Evolutionary conservation across 192 early-diverging fungal species (phyloP), one percentile per base, ranked within the genome.

Genomic region (Backusella macrospora): DNA sequence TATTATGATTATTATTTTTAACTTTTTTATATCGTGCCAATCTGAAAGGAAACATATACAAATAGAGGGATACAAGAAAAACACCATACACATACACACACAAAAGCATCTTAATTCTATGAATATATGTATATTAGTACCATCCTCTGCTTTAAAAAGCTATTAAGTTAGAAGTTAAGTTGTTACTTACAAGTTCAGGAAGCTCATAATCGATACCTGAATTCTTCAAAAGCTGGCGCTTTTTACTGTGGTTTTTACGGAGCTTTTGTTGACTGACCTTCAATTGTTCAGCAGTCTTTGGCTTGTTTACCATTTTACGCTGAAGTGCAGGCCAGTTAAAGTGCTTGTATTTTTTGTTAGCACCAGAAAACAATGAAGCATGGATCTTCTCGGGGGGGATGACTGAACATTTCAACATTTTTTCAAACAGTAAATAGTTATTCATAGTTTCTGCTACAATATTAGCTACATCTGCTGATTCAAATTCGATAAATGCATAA

Each of bases 371-470:
- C 72, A 92, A 65, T 52, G 87, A 80, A 6, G 87, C 87, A 76
- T 98, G 95, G 47, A 96, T 81, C 76, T 91, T 82, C 15, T 92
- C 87, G n/a, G 73, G 38, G 7, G 89, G 87, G 0, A 96, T 81
- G n/a, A 94, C 71, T 80, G 82, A 84, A 88, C 95, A 96, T 79
- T 91, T 88, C 40, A 98, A 84, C 23, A 94, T 65, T 59, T 90
- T 92, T 68, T 90, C 91, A 70, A 87, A 93, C 74, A 98, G 76
- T 71, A 96, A 71, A 77, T 98, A 98, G 87, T 96, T 96, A 84
- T 99, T 73, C 98, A 99, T 99, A 13, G 98, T 99, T 21, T 95
- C 91, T 12, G 95, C 95, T 3, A 96, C 98, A 67, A 98, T 95
- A 62, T 87, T 68, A n/a, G 98, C 98, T 13, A 95, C 94, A 49